Evolutionary conservation across 306 rosid species (phyloP).

Genomic region (Gynostemma pentaphyllum): DNA sequence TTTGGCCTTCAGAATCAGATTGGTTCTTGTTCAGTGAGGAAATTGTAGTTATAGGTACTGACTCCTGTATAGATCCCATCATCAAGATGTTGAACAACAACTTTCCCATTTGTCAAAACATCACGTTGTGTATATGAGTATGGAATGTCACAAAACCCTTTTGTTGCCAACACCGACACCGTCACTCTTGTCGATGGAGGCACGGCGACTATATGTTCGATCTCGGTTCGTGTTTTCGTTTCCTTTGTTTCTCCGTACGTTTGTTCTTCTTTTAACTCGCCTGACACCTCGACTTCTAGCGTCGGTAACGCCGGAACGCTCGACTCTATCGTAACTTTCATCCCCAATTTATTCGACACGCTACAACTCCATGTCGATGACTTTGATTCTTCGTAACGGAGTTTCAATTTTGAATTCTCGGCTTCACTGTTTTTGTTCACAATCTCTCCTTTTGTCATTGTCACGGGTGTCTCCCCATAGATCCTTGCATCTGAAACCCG

Average conservation of each 20-base stretch:
- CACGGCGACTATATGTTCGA: background rate
- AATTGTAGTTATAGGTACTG: constrained; percentile 6
- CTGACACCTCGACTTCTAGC: background rate
- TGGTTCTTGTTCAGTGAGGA: background rate
- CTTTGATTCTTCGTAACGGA: background rate
- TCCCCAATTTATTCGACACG: background rate
- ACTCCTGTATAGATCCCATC: constrained; percentile 2
- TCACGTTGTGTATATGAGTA: constrained; percentile 5
- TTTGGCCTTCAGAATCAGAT: background rate
- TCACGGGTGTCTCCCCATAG: background rate
- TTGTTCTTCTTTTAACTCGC: background rate
- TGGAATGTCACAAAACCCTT: constrained; percentile 1
- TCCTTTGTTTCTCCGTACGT: constrained; percentile 9
- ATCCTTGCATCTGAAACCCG: background rate
- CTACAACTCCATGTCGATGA: background rate
- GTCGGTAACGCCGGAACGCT: background rate
- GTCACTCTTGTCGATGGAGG: background rate
- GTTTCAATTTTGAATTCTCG: background rate
- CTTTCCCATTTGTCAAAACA: constrained; percentile 1
- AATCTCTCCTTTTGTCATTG: background rate
- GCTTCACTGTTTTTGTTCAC: background rate
- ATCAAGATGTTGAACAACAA: background rate
- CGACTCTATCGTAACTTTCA: background rate
- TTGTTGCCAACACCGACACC: constrained; percentile 4
- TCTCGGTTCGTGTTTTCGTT: background rate